These are phyloP conservation scores for Penicillium paradoxum DNA, from an alignment of 495 filamentous ascomycete species.

Conservation along the genomic window DNA sequence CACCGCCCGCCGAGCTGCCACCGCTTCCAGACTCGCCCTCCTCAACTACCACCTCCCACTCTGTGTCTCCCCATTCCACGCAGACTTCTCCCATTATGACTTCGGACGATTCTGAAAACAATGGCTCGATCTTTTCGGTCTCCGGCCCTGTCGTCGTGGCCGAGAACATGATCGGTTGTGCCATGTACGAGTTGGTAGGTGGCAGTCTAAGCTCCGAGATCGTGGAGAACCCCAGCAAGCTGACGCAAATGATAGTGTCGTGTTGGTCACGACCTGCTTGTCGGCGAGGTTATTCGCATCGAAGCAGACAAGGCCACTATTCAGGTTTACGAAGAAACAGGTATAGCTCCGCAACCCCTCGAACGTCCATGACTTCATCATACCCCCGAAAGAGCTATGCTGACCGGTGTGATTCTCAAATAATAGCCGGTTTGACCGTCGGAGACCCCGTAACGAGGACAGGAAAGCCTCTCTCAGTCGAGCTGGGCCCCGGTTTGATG, in stretches of 20 bases:
- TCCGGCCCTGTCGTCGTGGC: conserved; percentile 89
- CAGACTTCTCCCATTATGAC: conserved; percentile 53
- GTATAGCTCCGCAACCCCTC: conserved; percentile 43
- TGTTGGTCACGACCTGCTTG: conserved; percentile 83
- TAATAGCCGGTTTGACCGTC: conserved; percentile 83
- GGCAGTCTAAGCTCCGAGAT: conserved; percentile 12
- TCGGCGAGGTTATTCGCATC: conserved; percentile 97
- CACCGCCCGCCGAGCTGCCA: conserved; percentile 42
- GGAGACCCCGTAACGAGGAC: conserved; percentile 89
- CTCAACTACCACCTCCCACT: conserved; percentile 36
- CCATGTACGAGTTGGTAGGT: conserved; percentile 97
- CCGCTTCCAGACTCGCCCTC: conserved; percentile 51
- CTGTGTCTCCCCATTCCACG: conserved; percentile 33
- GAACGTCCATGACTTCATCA: conserved; percentile 11
- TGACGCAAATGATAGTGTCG: conserved; percentile 52
- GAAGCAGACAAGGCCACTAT: conserved; percentile 92
- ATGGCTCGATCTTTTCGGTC: conserved; percentile 52
- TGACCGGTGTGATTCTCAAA: conserved; percentile 9
- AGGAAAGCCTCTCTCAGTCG: conserved; percentile 93
- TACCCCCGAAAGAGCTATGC: conserved; percentile 16
- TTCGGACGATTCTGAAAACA: conserved; percentile 48
- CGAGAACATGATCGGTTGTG: conserved; percentile 97
- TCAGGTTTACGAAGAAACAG: conserved; percentile 98
- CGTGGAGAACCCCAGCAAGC: conserved; percentile 2
- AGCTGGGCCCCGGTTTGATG: conserved; percentile 94